Base-by-base conservation (phyloP, 2,329 filamentous ascomycete species). In the Stachybotrys echinatus region DNA sequence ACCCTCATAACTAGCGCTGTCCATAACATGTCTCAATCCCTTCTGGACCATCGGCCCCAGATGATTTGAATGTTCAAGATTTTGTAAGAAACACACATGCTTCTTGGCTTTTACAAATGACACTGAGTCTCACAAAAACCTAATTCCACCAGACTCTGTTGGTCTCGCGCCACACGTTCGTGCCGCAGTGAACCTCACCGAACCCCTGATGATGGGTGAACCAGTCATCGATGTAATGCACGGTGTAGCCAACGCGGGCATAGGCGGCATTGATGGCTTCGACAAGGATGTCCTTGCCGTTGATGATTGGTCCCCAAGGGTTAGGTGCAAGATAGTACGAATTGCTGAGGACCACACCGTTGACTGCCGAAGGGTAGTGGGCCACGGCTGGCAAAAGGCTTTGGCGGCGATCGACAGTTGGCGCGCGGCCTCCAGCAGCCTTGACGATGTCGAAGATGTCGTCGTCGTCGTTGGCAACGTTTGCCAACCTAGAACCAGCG, bases 141-240 rank as follows among this genome's bases (percentile, higher is more conserved):
- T 31, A 31, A 12, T 6, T 31, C 58, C 55, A 60, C 56, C 58
- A 59, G 6, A 34, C 48, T 2, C 52, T 22, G 20, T 50, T 45
- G 7, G 52, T 54, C 3, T 56, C 48, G 4, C 59, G 47, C 7
- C 61, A 47, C 5, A 54, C 56, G 31, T 63, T 63, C 2, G 57
- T 56, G 2, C 55, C 56, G 12, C 58, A 62, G 31, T 63, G 57
- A 42, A 62, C 56, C 40, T 62, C 58, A 1, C 59, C 59, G 2
- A 50, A 42, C 6, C 48, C 21, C 3, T 57, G 42, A 37, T 64
- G 58, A 47, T 64, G 59, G 5, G 51, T 52, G 42, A 58, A 47
- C 42, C 52, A 62, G 37, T 57, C 55, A 12, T 65, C 56, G 1
- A 64, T 47, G 12, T 55, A 56, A 2, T 38, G 39, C 8, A 61